These are phyloP conservation scores for Russula griseocarnosa DNA, from an alignment of 768 basidiomycete genomes.

Conservation along the genomic window DNA sequence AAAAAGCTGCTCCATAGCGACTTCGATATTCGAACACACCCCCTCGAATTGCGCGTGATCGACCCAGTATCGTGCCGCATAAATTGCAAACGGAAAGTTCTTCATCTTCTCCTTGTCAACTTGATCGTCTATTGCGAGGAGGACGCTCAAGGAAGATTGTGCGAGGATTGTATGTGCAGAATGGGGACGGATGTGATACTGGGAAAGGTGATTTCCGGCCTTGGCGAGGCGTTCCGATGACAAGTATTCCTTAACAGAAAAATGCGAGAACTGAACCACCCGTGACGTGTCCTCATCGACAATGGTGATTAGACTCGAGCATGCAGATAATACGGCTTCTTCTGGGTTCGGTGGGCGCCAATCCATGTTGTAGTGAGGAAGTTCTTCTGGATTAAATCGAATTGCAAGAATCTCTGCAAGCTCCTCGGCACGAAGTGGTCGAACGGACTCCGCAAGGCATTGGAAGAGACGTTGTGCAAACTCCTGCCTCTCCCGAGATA, in stretches of 20 bases:
- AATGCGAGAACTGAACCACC: background rate
- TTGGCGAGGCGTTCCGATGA: background rate
- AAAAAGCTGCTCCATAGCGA: conserved; percentile 4
- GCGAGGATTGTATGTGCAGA: background rate
- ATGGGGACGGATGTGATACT: background rate
- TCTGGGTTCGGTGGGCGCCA: background rate
- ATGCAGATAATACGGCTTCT: background rate
- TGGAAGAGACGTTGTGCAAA: background rate
- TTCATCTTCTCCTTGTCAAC: background rate
- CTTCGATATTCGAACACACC: background rate
- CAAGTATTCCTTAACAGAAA: background rate
- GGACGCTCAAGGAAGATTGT: background rate
- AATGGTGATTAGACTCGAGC: background rate
- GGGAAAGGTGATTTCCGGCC: background rate
- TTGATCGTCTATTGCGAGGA: background rate
- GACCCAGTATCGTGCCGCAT: conserved; percentile 1
- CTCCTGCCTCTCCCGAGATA: background rate
- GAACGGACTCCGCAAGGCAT: background rate
- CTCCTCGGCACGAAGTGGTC: background rate
- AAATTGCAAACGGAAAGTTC: background rate
- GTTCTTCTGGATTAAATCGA: background rate
- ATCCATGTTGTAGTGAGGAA: background rate
- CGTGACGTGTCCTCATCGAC: background rate
- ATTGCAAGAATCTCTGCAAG: background rate
- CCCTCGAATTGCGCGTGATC: background rate